Evolutionary conservation across 805 yeast genomes (phyloP), one percentile per base, ranked within the genome.

Genomic region (Allodekkera sacchari): DNA sequence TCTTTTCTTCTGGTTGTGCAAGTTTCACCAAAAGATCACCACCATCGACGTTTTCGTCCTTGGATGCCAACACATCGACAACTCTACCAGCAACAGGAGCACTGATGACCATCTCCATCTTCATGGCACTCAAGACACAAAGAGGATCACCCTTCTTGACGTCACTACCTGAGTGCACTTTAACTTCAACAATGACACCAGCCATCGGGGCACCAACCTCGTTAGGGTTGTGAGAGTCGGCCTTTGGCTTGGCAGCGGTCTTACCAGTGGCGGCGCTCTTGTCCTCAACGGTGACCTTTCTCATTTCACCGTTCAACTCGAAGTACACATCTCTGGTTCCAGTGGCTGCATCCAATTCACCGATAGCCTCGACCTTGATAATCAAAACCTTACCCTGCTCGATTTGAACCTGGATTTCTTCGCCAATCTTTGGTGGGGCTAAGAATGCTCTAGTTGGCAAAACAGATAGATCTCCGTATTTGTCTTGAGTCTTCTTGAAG

Each of bases 201-300:
- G 97, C 94, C 97, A 89, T 89, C 62, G 98, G 98, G 5, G 98
- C 94, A 47, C 97, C 97, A 41, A 92, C 79, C 47, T 92, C 96
- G 53, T 78, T 81, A 38, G 94, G 84, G 59, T 84, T 83, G 53
- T 75, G 78, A 12, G 81, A 68, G 47, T 82, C 85, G 35, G 96
- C 97, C 71, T 89, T 92, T 45, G 89, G 83, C 56, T 95, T 79
- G 20, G 89, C 66, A 39, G 83, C 71, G 28, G 83, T 73, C 59
- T 88, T 96, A 37, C 89, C 77, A 33, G 89, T 79, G 37, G 88
- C 84, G 23, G 74, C 74, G n/a, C n/a, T n/a, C 62, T 79, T 83
- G 64, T 89, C 98, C 43, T 79, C 85, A 41, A 92, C 82, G 23
- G 94, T 72, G 40, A 92, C 95, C 53, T 89, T 88, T 69, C 98